Evolutionary conservation across 2,329 filamentous ascomycete genomes (phyloP).

Genomic region (Microascus cirrosus): DNA sequence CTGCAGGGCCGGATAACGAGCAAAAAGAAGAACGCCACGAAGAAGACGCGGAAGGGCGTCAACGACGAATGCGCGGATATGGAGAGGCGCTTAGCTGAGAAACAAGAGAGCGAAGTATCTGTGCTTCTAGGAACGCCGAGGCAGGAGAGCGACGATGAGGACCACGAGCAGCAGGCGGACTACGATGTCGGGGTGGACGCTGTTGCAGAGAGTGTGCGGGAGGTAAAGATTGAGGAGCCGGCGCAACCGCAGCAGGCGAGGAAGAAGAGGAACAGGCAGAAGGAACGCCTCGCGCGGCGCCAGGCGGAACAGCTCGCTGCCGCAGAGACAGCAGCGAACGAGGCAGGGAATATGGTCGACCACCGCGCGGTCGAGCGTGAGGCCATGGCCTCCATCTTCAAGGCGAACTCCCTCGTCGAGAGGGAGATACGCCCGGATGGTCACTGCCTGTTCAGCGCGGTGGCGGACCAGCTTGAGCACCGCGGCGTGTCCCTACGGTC

Average conservation of each 20-base stretch:
- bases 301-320: slow-evolving; percentile 73
- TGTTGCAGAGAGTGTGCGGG: slow-evolving; percentile 9
- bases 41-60: slow-evolving; percentile 67
- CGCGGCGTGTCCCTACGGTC: slow-evolving; percentile 30
- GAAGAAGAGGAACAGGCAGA: slow-evolving; percentile 83
- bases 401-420: slow-evolving; percentile 54
- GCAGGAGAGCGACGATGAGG: neutral
- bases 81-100: slow-evolving; percentile 54
- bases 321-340: slow-evolving; percentile 55
- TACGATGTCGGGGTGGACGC: slow-evolving; percentile 10
- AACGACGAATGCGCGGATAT: slow-evolving; percentile 65
- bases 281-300: slow-evolving; percentile 79
- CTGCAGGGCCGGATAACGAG: slow-evolving; percentile 76
- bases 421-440: slow-evolving; percentile 80
- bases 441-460: slow-evolving; percentile 86
- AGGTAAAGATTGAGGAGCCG: slow-evolving; percentile 10
- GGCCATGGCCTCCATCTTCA: slow-evolving; percentile 59
- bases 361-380: slow-evolving; percentile 58
- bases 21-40: slow-evolving; percentile 95
- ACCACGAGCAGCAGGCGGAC: slow-evolving; percentile 11
- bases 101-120: slow-evolving; percentile 51
- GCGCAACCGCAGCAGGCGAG: slow-evolving; percentile 11
- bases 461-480: slow-evolving; percentile 69
- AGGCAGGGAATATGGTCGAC: slow-evolving; percentile 66
- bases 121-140: slow-evolving; percentile 19